Evolutionary conservation across 2,329 filamentous ascomycete species (phyloP).

Genomic region (Hymenoscyphus repandus): DNA sequence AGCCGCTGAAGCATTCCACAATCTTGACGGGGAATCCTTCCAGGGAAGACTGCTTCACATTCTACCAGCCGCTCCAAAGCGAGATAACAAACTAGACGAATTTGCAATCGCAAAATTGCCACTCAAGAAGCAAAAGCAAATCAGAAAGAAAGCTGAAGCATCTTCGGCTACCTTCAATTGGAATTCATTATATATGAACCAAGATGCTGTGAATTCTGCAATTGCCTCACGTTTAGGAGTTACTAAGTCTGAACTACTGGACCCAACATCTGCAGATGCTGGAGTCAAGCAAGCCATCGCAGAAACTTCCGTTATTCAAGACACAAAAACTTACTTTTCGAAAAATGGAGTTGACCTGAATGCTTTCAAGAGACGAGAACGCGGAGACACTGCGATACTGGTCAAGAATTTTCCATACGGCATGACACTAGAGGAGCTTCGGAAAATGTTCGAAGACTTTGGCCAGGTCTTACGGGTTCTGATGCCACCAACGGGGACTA

Average conservation of each 20-base stretch:
- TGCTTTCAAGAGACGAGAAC: slow-evolving; percentile 78
- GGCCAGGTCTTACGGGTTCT: slow-evolving; percentile 76
- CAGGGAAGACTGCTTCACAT: slow-evolving; percentile 91
- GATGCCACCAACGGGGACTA: slow-evolving; percentile 89
- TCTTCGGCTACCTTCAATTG: slow-evolving; percentile 81
- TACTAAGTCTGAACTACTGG: slow-evolving; percentile 83
- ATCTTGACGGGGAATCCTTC: slow-evolving; percentile 79
- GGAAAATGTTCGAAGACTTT: slow-evolving; percentile 50
- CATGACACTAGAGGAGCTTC: slow-evolving; percentile 49
- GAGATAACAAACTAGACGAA: slow-evolving; percentile 78
- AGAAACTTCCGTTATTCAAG: slow-evolving; percentile 92
- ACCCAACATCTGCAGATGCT: slow-evolving; percentile 92
- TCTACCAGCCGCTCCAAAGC: slow-evolving; percentile 76
- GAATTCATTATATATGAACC: slow-evolving; percentile 99
- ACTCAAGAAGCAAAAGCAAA: slow-evolving; percentile 87
- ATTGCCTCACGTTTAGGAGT: slow-evolving; percentile 82
- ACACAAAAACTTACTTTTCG: slow-evolving; percentile 87
- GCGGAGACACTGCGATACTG: slow-evolving; percentile 81
- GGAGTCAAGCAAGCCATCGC: slow-evolving; percentile 95
- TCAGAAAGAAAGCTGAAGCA: slow-evolving; percentile 78
- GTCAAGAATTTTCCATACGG: slow-evolving; percentile 90
- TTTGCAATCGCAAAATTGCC: slow-evolving; percentile 86
- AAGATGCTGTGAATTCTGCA: slow-evolving; percentile 89
- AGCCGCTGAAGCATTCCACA: slow-evolving; percentile 73
- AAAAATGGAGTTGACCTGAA: slow-evolving; percentile 87